A percentile compares a stretch with the other conserved stretches of the same genome.
These are phyloP conservation scores for Rhodotorula sp. DNA, from an alignment of 1,284 basidiomycete species.

Conservation along the genomic window DNA sequence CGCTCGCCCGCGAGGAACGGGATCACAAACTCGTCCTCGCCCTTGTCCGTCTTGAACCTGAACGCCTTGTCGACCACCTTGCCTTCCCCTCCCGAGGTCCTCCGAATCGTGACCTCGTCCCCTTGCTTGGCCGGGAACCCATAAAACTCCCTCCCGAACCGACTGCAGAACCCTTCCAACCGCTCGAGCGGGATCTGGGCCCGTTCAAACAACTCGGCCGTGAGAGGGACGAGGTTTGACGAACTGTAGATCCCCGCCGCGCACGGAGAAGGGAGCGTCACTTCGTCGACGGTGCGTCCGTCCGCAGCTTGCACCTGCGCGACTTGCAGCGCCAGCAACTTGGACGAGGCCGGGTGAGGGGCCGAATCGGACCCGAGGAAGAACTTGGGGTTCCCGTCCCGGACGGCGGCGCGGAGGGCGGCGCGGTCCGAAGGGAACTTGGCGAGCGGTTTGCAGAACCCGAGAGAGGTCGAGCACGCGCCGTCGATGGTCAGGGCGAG, in stretches of 20 bases:
- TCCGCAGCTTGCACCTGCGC: slow-evolving; percentile 2
- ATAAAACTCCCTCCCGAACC: slow-evolving; percentile 78
- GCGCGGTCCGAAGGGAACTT: slow-evolving; percentile 90
- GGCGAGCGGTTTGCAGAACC: slow-evolving; percentile 98
- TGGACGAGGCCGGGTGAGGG: slow-evolving; percentile 79
- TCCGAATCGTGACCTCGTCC: slow-evolving; percentile 51
- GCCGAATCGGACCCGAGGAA: slow-evolving; percentile 98
- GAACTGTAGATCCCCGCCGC: slow-evolving; percentile 93
- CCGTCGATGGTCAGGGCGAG: slow-evolving; percentile 92
- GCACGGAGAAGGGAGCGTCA: slow-evolving; percentile 60
- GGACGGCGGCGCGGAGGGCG: slow-evolving; percentile 78
- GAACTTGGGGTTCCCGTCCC: slow-evolving; percentile 83
- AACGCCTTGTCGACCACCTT: slow-evolving; percentile 54
- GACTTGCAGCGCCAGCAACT: slow-evolving; percentile 65
- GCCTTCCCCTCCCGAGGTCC: slow-evolving; percentile 47
- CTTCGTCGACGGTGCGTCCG: slow-evolving; percentile 14
- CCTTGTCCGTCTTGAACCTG: slow-evolving; percentile 54
- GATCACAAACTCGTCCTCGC: slow-evolving; percentile 59
- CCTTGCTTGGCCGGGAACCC: slow-evolving; percentile 50
- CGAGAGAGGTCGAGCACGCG: slow-evolving; percentile 93
- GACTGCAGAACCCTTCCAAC: slow-evolving; percentile 73
- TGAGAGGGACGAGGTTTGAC: slow-evolving; percentile 80
- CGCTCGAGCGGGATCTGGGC: slow-evolving; percentile 64
- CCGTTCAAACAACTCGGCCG: slow-evolving; percentile 77
- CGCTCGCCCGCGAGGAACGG: slow-evolving; percentile 90